Evolutionary conservation across 768 basidiomycete species (phyloP).

Genomic region (Xerocomellus dryophilus): DNA sequence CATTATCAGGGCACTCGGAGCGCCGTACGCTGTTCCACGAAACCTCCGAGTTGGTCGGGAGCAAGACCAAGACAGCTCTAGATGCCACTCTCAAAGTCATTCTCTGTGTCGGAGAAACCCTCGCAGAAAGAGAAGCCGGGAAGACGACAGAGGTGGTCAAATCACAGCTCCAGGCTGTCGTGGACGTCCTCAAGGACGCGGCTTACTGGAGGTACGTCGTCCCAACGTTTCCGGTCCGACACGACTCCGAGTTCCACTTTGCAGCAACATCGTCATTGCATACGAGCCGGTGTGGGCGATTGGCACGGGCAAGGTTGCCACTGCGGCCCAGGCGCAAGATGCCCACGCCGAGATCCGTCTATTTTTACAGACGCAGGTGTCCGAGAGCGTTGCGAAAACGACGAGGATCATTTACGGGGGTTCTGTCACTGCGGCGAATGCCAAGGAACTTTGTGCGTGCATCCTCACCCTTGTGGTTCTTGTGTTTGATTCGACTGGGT

Average conservation of each 20-base stretch:
- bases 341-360: slow-evolving; percentile 80
- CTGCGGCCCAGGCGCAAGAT: slow-evolving; percentile 88
- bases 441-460: slow-evolving; percentile 76
- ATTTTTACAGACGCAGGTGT: slow-evolving; percentile 66
- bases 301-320: slow-evolving; percentile 95
- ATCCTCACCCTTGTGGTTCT: neutral
- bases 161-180: slow-evolving; percentile 74
- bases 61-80: slow-evolving; percentile 83
- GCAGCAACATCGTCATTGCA: slow-evolving; percentile 87
- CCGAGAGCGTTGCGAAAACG: slow-evolving; percentile 61
- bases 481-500: neutral
- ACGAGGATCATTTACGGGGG: slow-evolving; percentile 96
- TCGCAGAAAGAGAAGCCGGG: slow-evolving; percentile 77
- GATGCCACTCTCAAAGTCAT: slow-evolving; percentile 78
- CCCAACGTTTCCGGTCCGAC: neutral
- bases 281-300: slow-evolving; percentile 99
- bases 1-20: slow-evolving; percentile 83
- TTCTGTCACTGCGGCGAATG: slow-evolving; percentile 86
- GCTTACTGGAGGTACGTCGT: slow-evolving; percentile 74
- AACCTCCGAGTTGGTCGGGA: slow-evolving; percentile 74
- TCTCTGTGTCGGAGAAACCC: slow-evolving; percentile 94
- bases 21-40: slow-evolving; percentile 92
- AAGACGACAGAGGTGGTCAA: slow-evolving; percentile 79
- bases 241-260: neutral
- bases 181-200: slow-evolving; percentile 51